A percentile compares a stretch with the other conserved stretches of the same genome.
These are phyloP conservation scores for Pythium aphanidermatum DNA, from an alignment of 352 stramenopile species.

Conservation along the genomic window DNA sequence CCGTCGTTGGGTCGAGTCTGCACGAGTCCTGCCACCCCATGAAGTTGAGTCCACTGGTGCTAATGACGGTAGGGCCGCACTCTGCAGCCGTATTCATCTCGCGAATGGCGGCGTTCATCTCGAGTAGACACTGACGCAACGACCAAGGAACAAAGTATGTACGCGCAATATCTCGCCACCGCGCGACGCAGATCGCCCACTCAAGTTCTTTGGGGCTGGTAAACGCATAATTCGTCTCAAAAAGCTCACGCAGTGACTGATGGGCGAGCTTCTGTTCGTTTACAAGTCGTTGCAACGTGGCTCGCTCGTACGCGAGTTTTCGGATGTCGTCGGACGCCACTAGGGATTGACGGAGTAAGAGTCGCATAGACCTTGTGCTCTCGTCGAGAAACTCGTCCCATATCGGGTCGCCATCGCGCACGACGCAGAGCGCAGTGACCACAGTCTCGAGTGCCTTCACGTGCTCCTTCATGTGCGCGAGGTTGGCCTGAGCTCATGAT, in stretches of 20 bases:
- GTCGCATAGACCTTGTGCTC: conserved; percentile 6
- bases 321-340: neutral
- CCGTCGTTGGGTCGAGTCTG: neutral
- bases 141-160: conserved; percentile 5
- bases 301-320: neutral
- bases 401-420: conserved; percentile 2
- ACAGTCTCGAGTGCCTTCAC: conserved; percentile 2
- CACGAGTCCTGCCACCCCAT: conserved; percentile 11
- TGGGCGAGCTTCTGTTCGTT: conserved; percentile 5
- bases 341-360: neutral
- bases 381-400: conserved; percentile 17
- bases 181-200: neutral
- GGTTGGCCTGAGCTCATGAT: conserved; percentile 7
- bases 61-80: conserved; percentile 4
- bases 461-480: conserved; percentile 3
- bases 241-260: neutral
- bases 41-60: conserved; percentile 4
- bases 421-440: neutral
- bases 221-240: neutral
- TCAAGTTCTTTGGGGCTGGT: neutral
- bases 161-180: conserved; percentile 1
- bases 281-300: conserved; percentile 1
- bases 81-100: conserved; percentile 6
- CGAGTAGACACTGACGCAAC: neutral
- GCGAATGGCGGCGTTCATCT: conserved; percentile 1